Conservation (phyloP, 2,329 filamentous ascomycete genomes). For the Emmonsiellopsis sp. region DNA sequence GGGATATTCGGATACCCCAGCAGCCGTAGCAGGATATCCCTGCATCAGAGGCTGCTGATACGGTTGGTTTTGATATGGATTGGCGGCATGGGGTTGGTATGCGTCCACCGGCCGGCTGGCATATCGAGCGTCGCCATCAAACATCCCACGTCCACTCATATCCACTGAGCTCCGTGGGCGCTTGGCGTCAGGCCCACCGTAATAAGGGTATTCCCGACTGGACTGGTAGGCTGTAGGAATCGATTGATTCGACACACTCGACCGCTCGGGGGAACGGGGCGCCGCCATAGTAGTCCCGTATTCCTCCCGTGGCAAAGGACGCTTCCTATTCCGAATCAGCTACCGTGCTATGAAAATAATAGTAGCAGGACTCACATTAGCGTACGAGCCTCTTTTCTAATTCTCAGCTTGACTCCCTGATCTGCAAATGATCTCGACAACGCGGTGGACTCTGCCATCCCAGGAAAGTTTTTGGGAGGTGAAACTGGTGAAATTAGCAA, state of each 20-base stretch:
- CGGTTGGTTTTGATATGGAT: slow-evolving; percentile 19
- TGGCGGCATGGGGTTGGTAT: slow-evolving; percentile 27
- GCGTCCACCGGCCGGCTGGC: slow-evolving; percentile 24
- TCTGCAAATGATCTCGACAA: slow-evolving; percentile 76
- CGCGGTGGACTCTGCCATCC: slow-evolving; percentile 72
- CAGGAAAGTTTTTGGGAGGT: slow-evolving; percentile 60
- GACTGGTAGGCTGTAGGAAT: slow-evolving; percentile 14
- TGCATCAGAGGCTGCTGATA: slow-evolving; percentile 28
- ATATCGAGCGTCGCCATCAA: slow-evolving; percentile 28
- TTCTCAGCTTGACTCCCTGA: slow-evolving; percentile 71
- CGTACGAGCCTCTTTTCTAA: slow-evolving; percentile 73
- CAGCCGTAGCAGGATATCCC: slow-evolving; percentile 24
- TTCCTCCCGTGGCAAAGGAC: slow-evolving; percentile 25
- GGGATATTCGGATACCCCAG: slow-evolving; percentile 1
- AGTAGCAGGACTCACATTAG: slow-evolving; percentile 24
- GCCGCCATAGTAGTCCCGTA: slow-evolving; percentile 24
- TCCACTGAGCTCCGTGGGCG: slow-evolving; percentile 32
- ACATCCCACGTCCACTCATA: slow-evolving; percentile 25
- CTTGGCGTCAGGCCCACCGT: slow-evolving; percentile 26
- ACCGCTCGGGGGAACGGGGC: slow-evolving; percentile 27
- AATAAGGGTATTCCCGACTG: slow-evolving; percentile 23
- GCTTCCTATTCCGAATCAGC: slow-evolving; percentile 25
- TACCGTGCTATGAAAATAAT: slow-evolving; percentile 4
- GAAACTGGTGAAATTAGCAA: slow-evolving; percentile 20
- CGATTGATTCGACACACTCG: slow-evolving; percentile 10